These are phyloP conservation scores for Crotalaria pallida DNA, from an alignment of 306 rosid species.

Conservation along the genomic window DNA sequence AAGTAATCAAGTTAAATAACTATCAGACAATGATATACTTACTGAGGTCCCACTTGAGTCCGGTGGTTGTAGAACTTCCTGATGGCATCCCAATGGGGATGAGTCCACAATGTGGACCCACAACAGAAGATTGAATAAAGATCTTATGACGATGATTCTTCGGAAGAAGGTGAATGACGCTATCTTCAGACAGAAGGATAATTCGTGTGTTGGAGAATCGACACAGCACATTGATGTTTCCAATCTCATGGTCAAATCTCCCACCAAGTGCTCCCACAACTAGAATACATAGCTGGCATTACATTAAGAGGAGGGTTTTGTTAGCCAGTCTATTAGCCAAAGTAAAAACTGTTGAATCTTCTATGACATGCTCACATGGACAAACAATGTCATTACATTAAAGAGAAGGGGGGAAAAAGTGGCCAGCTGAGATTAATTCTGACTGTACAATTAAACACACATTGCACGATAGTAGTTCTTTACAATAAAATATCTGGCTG, in stretches of 20 bases:
- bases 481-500: not conserved
- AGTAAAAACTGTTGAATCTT: no score
- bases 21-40: constrained; percentile 28
- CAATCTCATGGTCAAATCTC: constrained; percentile 94
- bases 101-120: constrained; percentile 97
- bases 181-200: constrained; percentile 79
- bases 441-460: not conserved
- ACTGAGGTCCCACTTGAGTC: constrained; percentile 92
- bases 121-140: constrained; percentile 56
- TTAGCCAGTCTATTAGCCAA: no score
- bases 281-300: constrained; percentile 69
- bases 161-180: constrained; percentile 84
- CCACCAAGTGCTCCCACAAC: constrained; percentile 97
- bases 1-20: not conserved
- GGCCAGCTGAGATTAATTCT: constrained; percentile 2
- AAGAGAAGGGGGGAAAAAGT: not conserved
- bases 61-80: constrained; percentile 76
- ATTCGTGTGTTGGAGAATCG: constrained; percentile 59
- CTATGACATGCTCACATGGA: no score
- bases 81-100: constrained; percentile 84
- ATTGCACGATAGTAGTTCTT: not conserved
- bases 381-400: not conserved
- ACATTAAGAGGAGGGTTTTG: not conserved
- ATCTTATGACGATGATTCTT: constrained; percentile 62
- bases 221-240: constrained; percentile 80